These are phyloP conservation scores for Penicillium sp. DNA, from an alignment of 2,329 filamentous ascomycete genomes.

Conservation along the genomic window DNA sequence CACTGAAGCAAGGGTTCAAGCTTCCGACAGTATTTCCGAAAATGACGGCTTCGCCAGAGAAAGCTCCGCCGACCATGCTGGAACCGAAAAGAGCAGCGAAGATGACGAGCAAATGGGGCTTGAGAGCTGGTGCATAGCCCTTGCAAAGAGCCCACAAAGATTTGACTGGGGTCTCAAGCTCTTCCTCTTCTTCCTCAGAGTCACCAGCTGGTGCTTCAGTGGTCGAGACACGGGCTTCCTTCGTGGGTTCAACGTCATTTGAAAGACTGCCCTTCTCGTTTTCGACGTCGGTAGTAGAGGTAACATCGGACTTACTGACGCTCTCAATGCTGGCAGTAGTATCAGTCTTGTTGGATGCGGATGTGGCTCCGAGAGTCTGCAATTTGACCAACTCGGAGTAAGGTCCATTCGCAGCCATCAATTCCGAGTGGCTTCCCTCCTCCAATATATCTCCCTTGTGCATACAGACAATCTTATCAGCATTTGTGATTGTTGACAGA, in stretches of 20 bases:
- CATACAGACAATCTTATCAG: conserved; percentile 56
- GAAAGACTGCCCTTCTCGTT: conserved; percentile 16
- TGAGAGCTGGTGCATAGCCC: conserved; percentile 26
- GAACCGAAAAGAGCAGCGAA: conserved; percentile 51
- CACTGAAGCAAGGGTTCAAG: conserved; percentile 53
- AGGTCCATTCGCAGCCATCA: conserved; percentile 46
- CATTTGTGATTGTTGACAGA: conserved; percentile 54
- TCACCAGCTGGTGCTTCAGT: conserved; percentile 15
- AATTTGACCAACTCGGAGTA: conserved; percentile 24
- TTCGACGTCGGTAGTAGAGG: conserved; percentile 23
- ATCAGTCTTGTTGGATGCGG: conserved; percentile 46
- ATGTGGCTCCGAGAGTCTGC: conserved; percentile 51
- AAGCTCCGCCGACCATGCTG: conserved; percentile 55
- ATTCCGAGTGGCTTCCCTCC: conserved; percentile 50
- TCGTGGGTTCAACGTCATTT: conserved; percentile 5
- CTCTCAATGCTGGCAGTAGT: conserved; percentile 47
- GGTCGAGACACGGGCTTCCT: conserved; percentile 13
- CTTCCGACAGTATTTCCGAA: conserved; percentile 60
- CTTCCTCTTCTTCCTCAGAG: conserved; percentile 24
- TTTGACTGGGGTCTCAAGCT: conserved; percentile 24
- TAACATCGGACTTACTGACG: conserved; percentile 26
- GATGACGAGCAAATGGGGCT: conserved; percentile 45
- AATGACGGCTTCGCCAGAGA: conserved; percentile 56
- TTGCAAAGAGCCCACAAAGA: conserved; percentile 27
- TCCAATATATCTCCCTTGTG: conserved; percentile 53